Conservation (phyloP, 192 early-diverging fungal genomes). For the Umbelopsis isabellina region DNA sequence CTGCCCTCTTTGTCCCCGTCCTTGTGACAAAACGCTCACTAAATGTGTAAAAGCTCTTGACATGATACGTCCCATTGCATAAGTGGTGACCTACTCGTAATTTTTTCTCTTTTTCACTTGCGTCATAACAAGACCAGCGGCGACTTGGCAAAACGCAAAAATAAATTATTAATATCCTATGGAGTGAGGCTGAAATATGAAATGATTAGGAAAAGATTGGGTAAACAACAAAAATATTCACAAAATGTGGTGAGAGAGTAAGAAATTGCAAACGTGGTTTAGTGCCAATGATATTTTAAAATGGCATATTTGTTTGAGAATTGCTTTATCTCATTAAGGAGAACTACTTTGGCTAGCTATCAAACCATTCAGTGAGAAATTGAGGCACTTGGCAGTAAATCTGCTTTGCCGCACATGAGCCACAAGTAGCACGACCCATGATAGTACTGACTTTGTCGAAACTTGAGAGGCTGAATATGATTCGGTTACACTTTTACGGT, state of each 20-base stretch:
- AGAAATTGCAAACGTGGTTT: too few relatives aligned
- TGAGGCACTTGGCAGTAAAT: neutral
- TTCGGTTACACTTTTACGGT: conserved; percentile 9
- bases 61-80: conserved; percentile 20
- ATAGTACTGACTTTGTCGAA: neutral
- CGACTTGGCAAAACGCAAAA: neutral
- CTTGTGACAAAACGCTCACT: neutral
- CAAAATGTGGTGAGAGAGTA: neutral
- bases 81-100: neutral
- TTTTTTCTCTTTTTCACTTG: neutral
- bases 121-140: neutral
- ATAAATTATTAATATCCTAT: neutral
- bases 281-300: too few relatives aligned
- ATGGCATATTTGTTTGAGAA: too few relatives aligned
- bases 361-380: too few relatives aligned
- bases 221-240: neutral
- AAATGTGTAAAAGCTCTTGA: neutral
- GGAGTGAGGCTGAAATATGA: neutral
- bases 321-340: neutral
- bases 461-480: neutral
- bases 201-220: neutral
- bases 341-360: neutral
- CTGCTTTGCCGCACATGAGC: neutral
- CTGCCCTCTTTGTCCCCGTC: neutral
- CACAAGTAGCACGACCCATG: conserved; percentile 24